Base-by-base conservation (phyloP, 225 moss, liverwort and hornwort genomes). In the Anthoceros angustus region DNA sequence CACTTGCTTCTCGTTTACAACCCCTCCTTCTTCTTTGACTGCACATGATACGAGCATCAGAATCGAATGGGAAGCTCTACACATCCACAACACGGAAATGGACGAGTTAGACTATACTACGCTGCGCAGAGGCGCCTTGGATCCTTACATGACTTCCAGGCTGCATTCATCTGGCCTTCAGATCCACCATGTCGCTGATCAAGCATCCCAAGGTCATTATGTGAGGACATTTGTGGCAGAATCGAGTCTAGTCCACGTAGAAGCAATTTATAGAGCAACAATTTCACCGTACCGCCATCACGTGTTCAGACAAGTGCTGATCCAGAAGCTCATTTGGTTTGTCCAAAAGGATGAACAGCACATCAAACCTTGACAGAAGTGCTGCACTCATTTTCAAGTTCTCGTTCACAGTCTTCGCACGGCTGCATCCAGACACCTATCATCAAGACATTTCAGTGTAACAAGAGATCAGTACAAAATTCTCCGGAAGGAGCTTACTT, bases 381-480 rank as follows among this genome's bases (percentile, higher is more conserved):
- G 95, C 88, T 61, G 92, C 95, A 74, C 95, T 87, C 95, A 98
- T 91, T 74, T 92, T 98, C 61, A 98, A 72, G 72, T 98, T 98
- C 76, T 98, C 95, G 65, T 98, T 98, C 74, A 98, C 95, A 18
- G 95, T 98, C 73, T 92, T 98, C 10, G 86, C 84, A 69, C 95
- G 95, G 77, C 92, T 98, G 82, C 76, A 75, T 1, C 32, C 32
- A 32, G 4, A 32, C 32, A 32, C 32, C 32, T 46, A 78, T 12
- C 45, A 68, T 39, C 8, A 24, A 3, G 42, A 41, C 7, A 15
- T 20, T 18, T 14, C 66, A 41, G 25, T 41, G 18, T 12, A 6
- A 8, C 14, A 66, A 5, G 43, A 21, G 7, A 14, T 43, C 66
- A 39, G 15, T 0, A 66, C 15, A 66, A 66, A 48, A 18, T 63